Percentiles rank a stretch among this genome's conserved stretches.
phyloP scores from a whole-genome alignment of 2,329 filamentous ascomycete genomes.

The Hypomyces perniciosus region DNA sequence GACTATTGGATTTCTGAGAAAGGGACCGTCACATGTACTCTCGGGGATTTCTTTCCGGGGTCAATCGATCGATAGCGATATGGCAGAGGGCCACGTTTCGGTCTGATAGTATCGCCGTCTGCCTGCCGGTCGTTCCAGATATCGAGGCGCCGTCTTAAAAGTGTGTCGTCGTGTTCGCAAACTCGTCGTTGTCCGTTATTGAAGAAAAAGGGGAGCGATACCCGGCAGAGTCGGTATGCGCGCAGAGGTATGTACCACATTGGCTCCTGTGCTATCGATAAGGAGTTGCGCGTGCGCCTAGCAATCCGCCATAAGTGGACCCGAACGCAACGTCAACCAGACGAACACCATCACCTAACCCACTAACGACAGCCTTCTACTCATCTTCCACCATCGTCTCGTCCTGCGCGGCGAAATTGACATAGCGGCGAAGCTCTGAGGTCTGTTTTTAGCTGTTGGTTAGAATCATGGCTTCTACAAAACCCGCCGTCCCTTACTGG shows the following conservation, averaged over 20 bases:
- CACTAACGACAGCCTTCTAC: not conserved
- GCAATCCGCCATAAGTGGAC: not conserved
- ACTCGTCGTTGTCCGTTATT: not conserved
- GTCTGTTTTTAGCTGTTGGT: not conserved
- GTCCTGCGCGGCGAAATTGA: no score
- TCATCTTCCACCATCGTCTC: no score
- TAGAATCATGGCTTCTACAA: constrained; percentile 3
- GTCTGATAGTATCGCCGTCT: not conserved
- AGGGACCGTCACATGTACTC: constrained; percentile 1
- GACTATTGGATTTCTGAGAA: not conserved
- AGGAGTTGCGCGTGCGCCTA: not conserved
- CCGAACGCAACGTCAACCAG: not conserved
- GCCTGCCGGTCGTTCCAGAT: not conserved
- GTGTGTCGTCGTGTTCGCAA: not conserved
- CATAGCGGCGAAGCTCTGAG: not conserved
- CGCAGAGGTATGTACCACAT: not conserved
- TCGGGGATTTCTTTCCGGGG: not conserved
- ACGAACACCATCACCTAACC: not conserved
- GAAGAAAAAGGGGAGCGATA: constrained; percentile 1
- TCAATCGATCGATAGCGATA: constrained; percentile 6
- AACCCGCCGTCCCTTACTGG: constrained; percentile 61
- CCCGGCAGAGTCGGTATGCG: constrained; percentile 12
- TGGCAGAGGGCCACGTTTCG: constrained; percentile 1
- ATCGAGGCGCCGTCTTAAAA: not conserved
- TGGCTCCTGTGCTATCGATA: constrained; percentile 9